phyloP scores from a whole-genome alignment of 2,329 filamentous ascomycete species.

The Pseudogymnoascus destructans region DNA sequence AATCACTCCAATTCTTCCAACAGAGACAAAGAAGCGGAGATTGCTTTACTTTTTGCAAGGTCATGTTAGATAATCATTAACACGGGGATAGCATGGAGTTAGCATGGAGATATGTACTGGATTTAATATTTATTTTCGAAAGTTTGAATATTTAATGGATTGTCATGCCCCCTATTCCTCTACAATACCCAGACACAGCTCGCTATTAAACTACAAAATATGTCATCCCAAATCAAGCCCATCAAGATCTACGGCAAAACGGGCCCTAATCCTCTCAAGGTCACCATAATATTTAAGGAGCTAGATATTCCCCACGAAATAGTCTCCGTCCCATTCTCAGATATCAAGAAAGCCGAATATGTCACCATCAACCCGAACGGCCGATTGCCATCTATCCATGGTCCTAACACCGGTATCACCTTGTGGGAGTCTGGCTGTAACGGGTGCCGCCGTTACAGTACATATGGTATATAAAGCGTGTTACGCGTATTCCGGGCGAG shows the following conservation, averaged over 20 bases:
- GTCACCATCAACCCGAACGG: slow-evolving; percentile 21
- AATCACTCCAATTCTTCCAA: not conserved
- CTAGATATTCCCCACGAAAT: too few relatives aligned
- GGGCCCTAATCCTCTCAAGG: not conserved
- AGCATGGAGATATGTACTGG: not conserved
- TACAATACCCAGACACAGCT: not conserved
- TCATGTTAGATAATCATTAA: not conserved
- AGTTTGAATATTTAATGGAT: not conserved
- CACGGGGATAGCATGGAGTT: not conserved
- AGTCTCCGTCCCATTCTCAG: too few relatives aligned
- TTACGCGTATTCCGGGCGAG: too few relatives aligned
- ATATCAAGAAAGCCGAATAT: slow-evolving; percentile 27
- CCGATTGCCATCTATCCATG: slow-evolving; percentile 22
- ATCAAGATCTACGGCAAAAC: not conserved
- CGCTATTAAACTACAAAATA: not conserved
- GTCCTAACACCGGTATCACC: slow-evolving; percentile 30
- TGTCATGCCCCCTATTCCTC: not conserved
- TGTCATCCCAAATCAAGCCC: not conserved
- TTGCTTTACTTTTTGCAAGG: not conserved
- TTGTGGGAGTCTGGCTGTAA: slow-evolving; percentile 16
- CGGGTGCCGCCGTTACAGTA: too few relatives aligned
- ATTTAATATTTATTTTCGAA: not conserved
- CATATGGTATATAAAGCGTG: too few relatives aligned
- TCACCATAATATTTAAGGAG: too few relatives aligned
- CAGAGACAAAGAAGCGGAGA: not conserved